Evolutionary conservation across 2,329 filamentous ascomycete species (phyloP), one percentile per base, ranked within the genome.

Genomic region (Stachybotrys chlorohalonatus): DNA sequence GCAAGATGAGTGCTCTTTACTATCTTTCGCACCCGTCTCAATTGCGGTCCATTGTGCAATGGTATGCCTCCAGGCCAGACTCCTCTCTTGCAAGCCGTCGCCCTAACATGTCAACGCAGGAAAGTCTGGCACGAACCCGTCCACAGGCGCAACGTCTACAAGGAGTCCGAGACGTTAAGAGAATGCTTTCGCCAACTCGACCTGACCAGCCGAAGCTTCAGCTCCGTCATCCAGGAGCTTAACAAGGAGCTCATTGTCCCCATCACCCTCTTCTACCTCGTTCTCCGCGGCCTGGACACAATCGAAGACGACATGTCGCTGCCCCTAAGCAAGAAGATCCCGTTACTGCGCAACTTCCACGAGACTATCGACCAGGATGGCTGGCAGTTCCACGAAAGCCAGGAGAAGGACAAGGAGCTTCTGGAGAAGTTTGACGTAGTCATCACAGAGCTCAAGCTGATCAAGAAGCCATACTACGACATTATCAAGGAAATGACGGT

Each of bases 231-330:
- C 60, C 85, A 95, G 73, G 94, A 99, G 74, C 82, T 99, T 48
- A 92, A 96, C 68, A 91, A 91, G 1, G 93, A 99, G 73, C 84
- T 99, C 36, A 83, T 97, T 42, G 83, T 96, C 47, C 91, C 94
- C 30, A 81, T 97, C 49, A 85, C 86, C 54, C 78, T 97, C 9
- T 99, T 99, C 80, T 99, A 99, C 75, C 83, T 99, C 31, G 83
- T 90, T 53, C 80, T 99, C 54, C 89, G 94, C 57, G 94, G 90
- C 50, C 82, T 99, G 52, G 94, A 99, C 72, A 99, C 94, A n/a
- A 89, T 99, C 57, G 94, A 99, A 74, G 94, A 99, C 77, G 94
- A 99, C 72, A 97, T 96, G 85, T 95, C 91, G 6, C 86, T 99
- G 57, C 78, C 87, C 3, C 75, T 93, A 46, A 80, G 82, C 60